These are phyloP conservation scores for Eimeria praecox DNA, from an alignment of 169 alveolate species.

Conservation along the genomic window DNA sequence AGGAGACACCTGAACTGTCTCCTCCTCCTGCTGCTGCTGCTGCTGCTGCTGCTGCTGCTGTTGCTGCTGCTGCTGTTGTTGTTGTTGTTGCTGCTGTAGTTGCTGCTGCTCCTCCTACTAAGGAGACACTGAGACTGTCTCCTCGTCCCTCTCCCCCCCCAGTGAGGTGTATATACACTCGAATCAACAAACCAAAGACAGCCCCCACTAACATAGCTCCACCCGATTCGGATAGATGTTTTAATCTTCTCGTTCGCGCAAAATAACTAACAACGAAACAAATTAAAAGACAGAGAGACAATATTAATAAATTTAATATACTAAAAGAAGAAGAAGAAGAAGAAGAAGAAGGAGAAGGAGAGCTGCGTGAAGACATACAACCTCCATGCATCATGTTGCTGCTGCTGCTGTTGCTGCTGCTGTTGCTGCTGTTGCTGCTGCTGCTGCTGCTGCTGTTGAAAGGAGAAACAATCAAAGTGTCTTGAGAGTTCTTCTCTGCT, in stretches of 20 bases:
- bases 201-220: slow-evolving; percentile 54
- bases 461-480: not conserved
- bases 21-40: too few species aligned
- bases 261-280: slow-evolving; percentile 31
- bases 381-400: too few species aligned
- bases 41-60: too few species aligned
- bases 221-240: slow-evolving; percentile 42
- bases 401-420: not conserved
- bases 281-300: slow-evolving; percentile 21
- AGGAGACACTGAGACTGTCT: too few species aligned
- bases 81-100: too few species aligned
- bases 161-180: too few species aligned
- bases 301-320: slow-evolving; percentile 28
- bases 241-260: not conserved
- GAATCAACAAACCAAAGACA: slow-evolving; percentile 17
- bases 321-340: not conserved
- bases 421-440: not conserved
- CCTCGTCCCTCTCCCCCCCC: too few species aligned
- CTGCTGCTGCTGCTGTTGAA: not conserved
- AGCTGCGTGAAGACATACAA: slow-evolving; percentile 27
- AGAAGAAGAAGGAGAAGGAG: not conserved
- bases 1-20: too few species aligned
- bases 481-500: not conserved
- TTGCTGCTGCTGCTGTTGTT: too few species aligned
- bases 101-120: too few species aligned